A percentile compares a stretch with the other conserved stretches of the same genome.
Evolutionary conservation across 345 rosid genomes (phyloP).

Genomic region (Diplotaxis tenuifolia): DNA sequence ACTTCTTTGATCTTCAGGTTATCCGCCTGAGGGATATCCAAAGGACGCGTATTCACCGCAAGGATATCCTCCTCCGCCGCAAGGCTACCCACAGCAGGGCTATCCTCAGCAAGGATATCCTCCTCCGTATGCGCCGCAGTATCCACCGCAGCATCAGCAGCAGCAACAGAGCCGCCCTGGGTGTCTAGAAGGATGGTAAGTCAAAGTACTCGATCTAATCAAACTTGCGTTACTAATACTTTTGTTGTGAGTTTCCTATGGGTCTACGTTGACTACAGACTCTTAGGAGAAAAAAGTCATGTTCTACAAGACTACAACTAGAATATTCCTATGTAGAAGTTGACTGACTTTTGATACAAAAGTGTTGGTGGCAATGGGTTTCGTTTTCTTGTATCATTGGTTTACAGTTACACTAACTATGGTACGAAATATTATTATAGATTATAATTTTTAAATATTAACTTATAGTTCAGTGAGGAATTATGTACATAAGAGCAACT

Average conservation of each 20-base stretch:
- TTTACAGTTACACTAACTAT: background rate
- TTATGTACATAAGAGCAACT: too few relatives aligned
- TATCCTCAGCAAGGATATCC: slow-evolving; percentile 63
- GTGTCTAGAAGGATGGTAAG: slow-evolving; percentile 73
- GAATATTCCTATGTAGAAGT: slow-evolving; percentile 12
- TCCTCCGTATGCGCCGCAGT: slow-evolving; percentile 72
- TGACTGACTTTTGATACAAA: background rate
- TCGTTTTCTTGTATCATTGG: background rate
- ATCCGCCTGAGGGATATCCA: slow-evolving; percentile 68
- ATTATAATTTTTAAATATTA: background rate
- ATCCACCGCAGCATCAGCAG: slow-evolving; percentile 63
- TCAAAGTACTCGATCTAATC: background rate
- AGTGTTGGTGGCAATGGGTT: background rate
- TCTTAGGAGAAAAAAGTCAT: background rate
- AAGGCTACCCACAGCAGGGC: slow-evolving; percentile 62
- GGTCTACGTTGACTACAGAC: background rate
- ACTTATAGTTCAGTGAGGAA: background rate
- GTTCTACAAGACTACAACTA: too few relatives aligned
- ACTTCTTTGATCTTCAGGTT: slow-evolving; percentile 45
- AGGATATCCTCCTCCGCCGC: slow-evolving; percentile 51
- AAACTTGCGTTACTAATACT: background rate
- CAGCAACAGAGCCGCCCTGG: slow-evolving; percentile 43
- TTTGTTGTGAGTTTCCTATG: background rate
- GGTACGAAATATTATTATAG: background rate
- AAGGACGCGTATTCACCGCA: slow-evolving; percentile 30